Evolutionary conservation across 805 yeast species (phyloP), one percentile per base, ranked within the genome.

Genomic region (Hemisphaericaspora nanyangensis): DNA sequence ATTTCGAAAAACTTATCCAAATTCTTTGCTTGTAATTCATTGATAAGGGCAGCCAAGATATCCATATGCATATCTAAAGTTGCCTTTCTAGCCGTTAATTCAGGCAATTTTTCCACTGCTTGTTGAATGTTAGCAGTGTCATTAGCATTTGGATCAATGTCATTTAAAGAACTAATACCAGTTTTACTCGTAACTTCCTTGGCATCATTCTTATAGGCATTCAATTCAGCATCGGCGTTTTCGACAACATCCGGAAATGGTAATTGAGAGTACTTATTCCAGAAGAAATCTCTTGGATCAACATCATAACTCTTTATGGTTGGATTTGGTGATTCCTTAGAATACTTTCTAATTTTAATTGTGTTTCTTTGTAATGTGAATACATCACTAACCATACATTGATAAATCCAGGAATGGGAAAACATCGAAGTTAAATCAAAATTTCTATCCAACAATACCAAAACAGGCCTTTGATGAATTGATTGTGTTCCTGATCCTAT

Each of bases 191-290:
- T 88, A 37, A 95, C 72, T 43, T 85, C 95, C 45, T 82, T 83
- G 2, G 97, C 96, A 51, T 88, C 96, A 41, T 77, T 76, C 49
- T 90, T 91, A 63, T 93, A 93, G 39, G 74, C 71, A 43, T 82
- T 79, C 44, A 90, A 71, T 43, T 88, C 97, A 19, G 73, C 63
- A 55, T 93, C 98, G 16, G 95, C 95, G 61, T 87, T 87, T 60
- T 93, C 99, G 25, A 95, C 99, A n/a, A 95, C 98, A 57, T 91
- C 97, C 1, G 99, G 99, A 70, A 93, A 93, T 28, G 99, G 98
- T 41, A 87, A 66, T 36, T 83, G 83, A 10, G 95, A 73, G 62
- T 93, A 90, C 45, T 74, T 72, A 46, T 63, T 67, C 99, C 99
- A 93, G 64, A 93, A 93, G 57, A 85, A 86, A 66, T 93, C 99